phyloP scores from a whole-genome alignment of 139 green algal genomes.

The Coelastrella sp. region DNA sequence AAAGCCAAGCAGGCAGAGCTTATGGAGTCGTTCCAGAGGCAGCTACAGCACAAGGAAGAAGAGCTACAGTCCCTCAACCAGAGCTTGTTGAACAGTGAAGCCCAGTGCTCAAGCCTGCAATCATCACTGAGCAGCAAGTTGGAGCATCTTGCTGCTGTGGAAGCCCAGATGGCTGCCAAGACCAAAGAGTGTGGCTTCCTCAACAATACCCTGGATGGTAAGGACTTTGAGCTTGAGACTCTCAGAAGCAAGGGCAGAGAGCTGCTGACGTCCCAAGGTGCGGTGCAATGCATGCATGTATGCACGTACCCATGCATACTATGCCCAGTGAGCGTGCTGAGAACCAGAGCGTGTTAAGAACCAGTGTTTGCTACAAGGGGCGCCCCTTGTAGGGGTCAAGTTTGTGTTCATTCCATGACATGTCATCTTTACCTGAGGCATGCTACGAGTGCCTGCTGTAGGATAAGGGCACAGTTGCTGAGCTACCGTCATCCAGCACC shows the following conservation, averaged over 20 bases:
- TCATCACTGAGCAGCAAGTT: no score
- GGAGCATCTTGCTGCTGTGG: not conserved
- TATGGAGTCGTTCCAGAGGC: not conserved
- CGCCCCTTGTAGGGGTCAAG: no score
- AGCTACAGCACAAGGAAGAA: not conserved
- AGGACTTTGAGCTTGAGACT: not conserved
- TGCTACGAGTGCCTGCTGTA: no score
- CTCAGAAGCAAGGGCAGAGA: slow-evolving; percentile 5
- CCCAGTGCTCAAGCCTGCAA: not conserved
- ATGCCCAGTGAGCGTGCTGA: not conserved
- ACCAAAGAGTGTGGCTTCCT: not conserved
- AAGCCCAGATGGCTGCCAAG: not conserved
- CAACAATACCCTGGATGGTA: not conserved
- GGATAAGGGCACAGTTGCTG: no score
- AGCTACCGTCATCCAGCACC: no score
- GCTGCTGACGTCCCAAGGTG: slow-evolving; percentile 22
- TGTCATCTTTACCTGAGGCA: no score
- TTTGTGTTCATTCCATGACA: no score
- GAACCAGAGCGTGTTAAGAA: not conserved
- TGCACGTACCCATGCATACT: not conserved
- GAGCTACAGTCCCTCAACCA: not conserved
- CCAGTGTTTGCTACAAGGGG: not conserved
- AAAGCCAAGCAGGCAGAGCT: no score
- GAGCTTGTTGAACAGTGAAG: not conserved
- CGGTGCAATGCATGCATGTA: not conserved